Evolutionary conservation across 345 rosid species (phyloP), one percentile per base, ranked within the genome.

Genomic region (Moricandia arvensis): DNA sequence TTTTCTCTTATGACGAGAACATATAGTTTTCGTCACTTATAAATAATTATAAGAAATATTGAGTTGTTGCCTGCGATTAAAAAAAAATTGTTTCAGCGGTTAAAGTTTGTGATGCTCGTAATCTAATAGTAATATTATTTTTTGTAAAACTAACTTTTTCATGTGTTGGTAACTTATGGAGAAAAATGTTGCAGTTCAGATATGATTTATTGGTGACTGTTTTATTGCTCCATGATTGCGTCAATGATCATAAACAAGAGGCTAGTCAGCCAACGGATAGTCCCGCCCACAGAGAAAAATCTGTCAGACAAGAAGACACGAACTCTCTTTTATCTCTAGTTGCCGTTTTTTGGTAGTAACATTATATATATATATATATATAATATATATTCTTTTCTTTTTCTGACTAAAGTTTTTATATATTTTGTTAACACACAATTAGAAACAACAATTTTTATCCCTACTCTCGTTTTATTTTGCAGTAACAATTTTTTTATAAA

Each of bases 271-370:
- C 43, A 57, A 74, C 21, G 26, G 71, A 65, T 55, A 64, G 27
- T 29, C 37, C 34, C 59, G 66, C 67, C 78, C 78, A 74, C 15
- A 58, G 72, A 55, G 45, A 74, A 16, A 41, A 0, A 31, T 45
- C 47, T 59, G 61, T 58, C 68, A 21, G 61, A 31, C n/a, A 30
- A 59, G 60, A 33, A 13, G 24, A 59, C 45, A 47, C 60, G 12
- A 26, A 43, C 30, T 59, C 37, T 31, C 12, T 17, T 64, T 65
- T 64, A 38, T 12, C 27, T 41, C 49, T 4, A 12, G 49, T 12
- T 21, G 12, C 15, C 15, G 15, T 41, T n/a, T n/a, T n/a, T 38
- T 38, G 10, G 45, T 10, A 11, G 4, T 2, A 38, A 41, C 49
- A 41, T 41, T 41, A n/a, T n/a, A n/a, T n/a, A n/a, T n/a, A n/a